Evolutionary conservation across 1,284 basidiomycete species (phyloP).

Genomic region (Calocybe gambosa): DNA sequence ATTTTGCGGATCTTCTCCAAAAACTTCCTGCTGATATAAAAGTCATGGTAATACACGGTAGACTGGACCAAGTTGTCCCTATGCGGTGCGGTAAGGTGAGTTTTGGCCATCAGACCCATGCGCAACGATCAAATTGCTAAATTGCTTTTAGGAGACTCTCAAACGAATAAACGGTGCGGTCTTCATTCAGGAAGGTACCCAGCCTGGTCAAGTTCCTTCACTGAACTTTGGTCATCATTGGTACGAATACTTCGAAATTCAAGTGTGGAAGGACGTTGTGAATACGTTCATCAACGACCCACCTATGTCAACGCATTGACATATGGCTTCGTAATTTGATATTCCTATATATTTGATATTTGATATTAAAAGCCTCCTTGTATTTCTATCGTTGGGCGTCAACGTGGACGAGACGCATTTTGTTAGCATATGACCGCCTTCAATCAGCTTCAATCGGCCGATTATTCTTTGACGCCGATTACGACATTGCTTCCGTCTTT

Average conservation of each 20-base stretch:
- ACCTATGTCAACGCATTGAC: not conserved
- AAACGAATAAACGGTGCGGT: constrained; percentile 30
- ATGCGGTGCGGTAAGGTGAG: constrained; percentile 23
- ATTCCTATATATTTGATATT: not conserved
- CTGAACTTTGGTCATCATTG: constrained; percentile 39
- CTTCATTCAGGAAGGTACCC: constrained; percentile 26
- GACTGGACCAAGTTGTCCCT: constrained; percentile 33
- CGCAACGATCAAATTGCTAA: not conserved
- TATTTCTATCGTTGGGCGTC: no score
- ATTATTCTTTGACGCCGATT: not conserved
- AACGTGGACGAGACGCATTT: no score
- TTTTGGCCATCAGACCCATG: not conserved
- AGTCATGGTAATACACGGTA: constrained; percentile 37
- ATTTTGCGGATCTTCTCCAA: constrained; percentile 27
- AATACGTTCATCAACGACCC: constrained; percentile 24
- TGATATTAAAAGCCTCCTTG: no score
- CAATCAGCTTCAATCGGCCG: no score
- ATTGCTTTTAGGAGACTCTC: constrained; percentile 20
- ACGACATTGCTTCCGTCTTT: not conserved
- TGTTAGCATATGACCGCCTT: no score
- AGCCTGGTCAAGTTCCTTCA: constrained; percentile 31
- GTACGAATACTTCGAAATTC: constrained; percentile 39
- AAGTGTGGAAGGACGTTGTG: constrained; percentile 35
- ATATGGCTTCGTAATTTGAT: not conserved
- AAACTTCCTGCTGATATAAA: constrained; percentile 26